Evolutionary conservation across 257 asterid genomes (phyloP).

Genomic region (Fraxinus excelsior): DNA sequence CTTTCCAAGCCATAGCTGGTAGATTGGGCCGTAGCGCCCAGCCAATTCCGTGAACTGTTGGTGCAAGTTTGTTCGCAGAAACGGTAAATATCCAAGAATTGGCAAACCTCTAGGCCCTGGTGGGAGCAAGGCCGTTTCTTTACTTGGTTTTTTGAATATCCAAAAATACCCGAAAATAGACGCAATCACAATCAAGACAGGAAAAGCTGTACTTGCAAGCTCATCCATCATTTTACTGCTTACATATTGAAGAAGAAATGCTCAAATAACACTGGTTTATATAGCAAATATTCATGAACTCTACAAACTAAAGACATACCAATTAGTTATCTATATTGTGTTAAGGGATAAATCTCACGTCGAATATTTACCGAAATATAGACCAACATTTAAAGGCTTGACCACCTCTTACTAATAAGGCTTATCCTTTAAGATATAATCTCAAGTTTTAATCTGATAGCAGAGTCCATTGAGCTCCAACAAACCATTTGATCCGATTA

Average conservation of each 20-base stretch:
- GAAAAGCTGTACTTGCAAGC: background rate
- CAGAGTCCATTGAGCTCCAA: too few relatives aligned
- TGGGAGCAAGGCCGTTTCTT: slow-evolving; percentile 23
- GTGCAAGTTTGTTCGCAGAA: slow-evolving; percentile 33
- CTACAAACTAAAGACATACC: too few relatives aligned
- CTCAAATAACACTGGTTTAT: background rate
- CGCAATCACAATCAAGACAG: background rate
- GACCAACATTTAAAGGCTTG: too few relatives aligned
- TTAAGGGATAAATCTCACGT: too few relatives aligned
- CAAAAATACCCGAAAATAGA: background rate
- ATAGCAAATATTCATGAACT: too few relatives aligned
- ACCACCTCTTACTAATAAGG: too few relatives aligned
- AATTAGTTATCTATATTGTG: too few relatives aligned
- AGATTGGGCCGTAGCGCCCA: slow-evolving; percentile 34
- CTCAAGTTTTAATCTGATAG: too few relatives aligned
- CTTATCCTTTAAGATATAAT: too few relatives aligned
- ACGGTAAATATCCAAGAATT: slow-evolving; percentile 37
- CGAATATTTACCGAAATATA: too few relatives aligned
- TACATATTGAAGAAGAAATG: too few relatives aligned
- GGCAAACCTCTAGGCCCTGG: slow-evolving; percentile 48
- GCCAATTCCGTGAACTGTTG: slow-evolving; percentile 32
- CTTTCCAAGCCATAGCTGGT: slow-evolving; percentile 33
- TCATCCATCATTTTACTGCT: background rate
- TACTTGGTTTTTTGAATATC: slow-evolving; percentile 1
- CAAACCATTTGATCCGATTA: too few relatives aligned